phyloP scores from a whole-genome alignment of 225 moss, liverwort and hornwort genomes.

The Pseudoscleropodium purum region DNA sequence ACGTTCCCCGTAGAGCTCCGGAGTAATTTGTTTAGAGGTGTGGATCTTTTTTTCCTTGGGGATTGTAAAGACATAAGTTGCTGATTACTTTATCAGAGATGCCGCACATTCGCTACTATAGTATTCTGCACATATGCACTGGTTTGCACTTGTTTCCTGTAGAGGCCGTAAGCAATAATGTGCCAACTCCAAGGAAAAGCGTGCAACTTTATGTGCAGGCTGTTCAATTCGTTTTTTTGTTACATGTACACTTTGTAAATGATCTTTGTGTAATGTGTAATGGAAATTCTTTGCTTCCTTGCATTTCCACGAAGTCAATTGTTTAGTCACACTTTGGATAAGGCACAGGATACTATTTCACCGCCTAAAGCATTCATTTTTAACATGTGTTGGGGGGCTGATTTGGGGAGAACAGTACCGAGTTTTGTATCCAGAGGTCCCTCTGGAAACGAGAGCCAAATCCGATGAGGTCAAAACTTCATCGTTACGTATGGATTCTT shows the following conservation, averaged over 20 bases:
- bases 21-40: not conserved
- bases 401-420: too few relatives aligned
- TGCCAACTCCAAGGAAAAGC: not conserved
- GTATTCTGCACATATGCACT: not conserved
- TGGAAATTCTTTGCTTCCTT: not conserved
- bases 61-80: not conserved
- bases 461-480: not conserved
- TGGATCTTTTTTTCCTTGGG: not conserved
- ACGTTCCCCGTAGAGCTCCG: conserved; percentile 12
- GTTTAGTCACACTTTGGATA: not conserved
- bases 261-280: not conserved
- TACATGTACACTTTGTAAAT: not conserved
- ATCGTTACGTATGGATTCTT: not conserved
- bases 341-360: not conserved
- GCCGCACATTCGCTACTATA: not conserved
- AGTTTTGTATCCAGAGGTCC: not conserved
- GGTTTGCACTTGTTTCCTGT: not conserved
- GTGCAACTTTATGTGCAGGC: not conserved
- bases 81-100: not conserved
- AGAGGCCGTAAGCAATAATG: not conserved
- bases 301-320: not conserved
- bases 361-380: not conserved
- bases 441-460: not conserved
- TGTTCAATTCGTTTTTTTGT: not conserved
- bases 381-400: not conserved